These are phyloP conservation scores for Candida nanaspora DNA, from an alignment of 805 yeast species.

Conservation along the genomic window DNA sequence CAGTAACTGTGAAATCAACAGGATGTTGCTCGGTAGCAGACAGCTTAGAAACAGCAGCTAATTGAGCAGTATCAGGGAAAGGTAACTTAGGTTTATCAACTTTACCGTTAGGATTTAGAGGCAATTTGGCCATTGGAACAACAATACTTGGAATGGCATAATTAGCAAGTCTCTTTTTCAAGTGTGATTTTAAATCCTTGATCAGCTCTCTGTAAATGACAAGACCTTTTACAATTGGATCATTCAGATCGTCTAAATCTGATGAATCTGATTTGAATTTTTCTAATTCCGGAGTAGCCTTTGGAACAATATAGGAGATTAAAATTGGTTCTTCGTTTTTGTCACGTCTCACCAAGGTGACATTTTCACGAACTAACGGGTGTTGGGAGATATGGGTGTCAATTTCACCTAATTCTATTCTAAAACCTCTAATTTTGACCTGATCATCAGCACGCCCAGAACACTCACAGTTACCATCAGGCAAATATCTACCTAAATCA, in stretches of 20 bases:
- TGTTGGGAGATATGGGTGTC: conserved; percentile 96
- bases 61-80: conserved; percentile 85
- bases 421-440: conserved; percentile 95
- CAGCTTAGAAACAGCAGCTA: conserved; percentile 63
- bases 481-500: conserved; percentile 91
- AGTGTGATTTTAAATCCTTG: conserved; percentile 71
- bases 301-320: conserved; percentile 87
- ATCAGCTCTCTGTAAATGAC: conserved; percentile 70
- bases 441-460: conserved; percentile 99
- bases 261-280: conserved; percentile 44
- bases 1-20: conserved; percentile 53
- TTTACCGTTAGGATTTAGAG: conserved; percentile 96
- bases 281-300: conserved; percentile 36
- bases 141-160: conserved; percentile 92
- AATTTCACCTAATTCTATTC: conserved; percentile 97
- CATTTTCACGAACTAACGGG: conserved; percentile 84
- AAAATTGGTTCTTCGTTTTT: conserved; percentile 88
- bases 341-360: conserved; percentile 87
- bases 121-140: conserved; percentile 79
- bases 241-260: conserved; percentile 40
- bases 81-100: conserved; percentile 96
- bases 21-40: conserved; percentile 36
- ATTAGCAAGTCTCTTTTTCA: conserved; percentile 83
- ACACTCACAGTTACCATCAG: conserved; percentile 97
- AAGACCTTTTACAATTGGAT: conserved; percentile 71